phyloP scores from a whole-genome alignment of 2,329 filamentous ascomycete species.

The Phialemonium atrogriseum region DNA sequence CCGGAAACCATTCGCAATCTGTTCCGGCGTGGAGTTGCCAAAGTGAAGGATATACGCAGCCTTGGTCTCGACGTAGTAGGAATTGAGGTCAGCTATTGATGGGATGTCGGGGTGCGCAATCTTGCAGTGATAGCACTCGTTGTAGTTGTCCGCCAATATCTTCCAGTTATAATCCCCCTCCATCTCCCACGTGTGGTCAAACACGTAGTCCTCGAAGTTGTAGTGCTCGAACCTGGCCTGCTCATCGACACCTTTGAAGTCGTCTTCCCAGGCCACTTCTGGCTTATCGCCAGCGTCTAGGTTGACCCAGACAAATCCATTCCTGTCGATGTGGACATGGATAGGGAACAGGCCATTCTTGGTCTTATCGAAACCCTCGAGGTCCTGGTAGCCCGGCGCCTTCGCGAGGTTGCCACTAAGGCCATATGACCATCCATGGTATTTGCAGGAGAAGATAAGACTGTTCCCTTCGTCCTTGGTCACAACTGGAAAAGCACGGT shows the following conservation, averaged over 20 bases:
- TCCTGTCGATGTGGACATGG: slow-evolving; percentile 42
- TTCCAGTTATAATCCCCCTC: slow-evolving; percentile 53
- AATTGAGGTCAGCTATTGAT: slow-evolving; percentile 46
- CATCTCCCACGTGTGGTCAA: slow-evolving; percentile 50
- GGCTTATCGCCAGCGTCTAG: slow-evolving; percentile 35
- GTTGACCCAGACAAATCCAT: slow-evolving; percentile 52
- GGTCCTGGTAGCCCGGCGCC: slow-evolving; percentile 48
- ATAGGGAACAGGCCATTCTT: slow-evolving; percentile 48
- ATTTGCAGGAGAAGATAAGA: slow-evolving; percentile 48
- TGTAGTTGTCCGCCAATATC: slow-evolving; percentile 55
- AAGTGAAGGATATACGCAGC: slow-evolving; percentile 42
- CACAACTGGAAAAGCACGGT: slow-evolving; percentile 52
- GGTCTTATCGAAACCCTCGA: slow-evolving; percentile 46
- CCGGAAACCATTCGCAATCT: slow-evolving; percentile 35
- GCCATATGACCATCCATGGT: slow-evolving; percentile 57
- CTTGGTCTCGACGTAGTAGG: slow-evolving; percentile 43
- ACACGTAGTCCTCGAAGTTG: slow-evolving; percentile 44
- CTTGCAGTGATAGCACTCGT: slow-evolving; percentile 58
- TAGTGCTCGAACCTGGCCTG: slow-evolving; percentile 33
- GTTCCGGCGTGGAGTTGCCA: slow-evolving; percentile 37
- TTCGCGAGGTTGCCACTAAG: slow-evolving; percentile 49
- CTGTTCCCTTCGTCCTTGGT: slow-evolving; percentile 39
- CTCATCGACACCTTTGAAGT: slow-evolving; percentile 41
- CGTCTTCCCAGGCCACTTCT: slow-evolving; percentile 41
- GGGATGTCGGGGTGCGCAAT: slow-evolving; percentile 51